A percentile compares a stretch with the other conserved stretches of the same genome.
These are phyloP conservation scores for Meripilus lineatus DNA, from an alignment of 1,284 basidiomycete genomes.

Conservation along the genomic window DNA sequence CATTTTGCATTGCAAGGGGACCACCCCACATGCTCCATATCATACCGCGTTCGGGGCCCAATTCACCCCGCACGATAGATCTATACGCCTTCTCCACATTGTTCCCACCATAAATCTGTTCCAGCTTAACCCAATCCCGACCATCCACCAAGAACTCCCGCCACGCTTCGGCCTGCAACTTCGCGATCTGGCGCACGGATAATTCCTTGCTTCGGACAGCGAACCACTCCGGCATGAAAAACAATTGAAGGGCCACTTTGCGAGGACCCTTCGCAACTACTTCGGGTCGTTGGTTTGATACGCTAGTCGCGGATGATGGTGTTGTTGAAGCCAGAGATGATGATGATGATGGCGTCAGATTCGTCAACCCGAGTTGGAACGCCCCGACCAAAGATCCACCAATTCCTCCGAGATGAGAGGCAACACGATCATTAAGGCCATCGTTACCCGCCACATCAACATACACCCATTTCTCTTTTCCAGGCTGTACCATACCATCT, in stretches of 20 bases:
- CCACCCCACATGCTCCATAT: conserved; percentile 62
- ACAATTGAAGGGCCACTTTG: conserved; percentile 48
- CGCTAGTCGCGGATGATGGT: conserved; percentile 11
- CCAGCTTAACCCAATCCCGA: conserved; percentile 45
- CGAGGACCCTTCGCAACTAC: conserved; percentile 15
- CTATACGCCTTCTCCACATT: conserved; percentile 45
- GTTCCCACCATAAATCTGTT: conserved; percentile 39
- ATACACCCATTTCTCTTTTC: conserved; percentile 43
- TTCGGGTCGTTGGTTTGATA: conserved; percentile 18
- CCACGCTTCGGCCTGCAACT: conserved; percentile 51
- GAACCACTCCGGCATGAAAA: conserved; percentile 68
- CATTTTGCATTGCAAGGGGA: no score
- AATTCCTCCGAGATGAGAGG: conserved; percentile 29
- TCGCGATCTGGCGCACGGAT: conserved; percentile 38
- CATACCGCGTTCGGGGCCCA: conserved; percentile 49
- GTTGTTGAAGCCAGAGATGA: conserved; percentile 6
- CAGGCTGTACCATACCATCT: conserved; percentile 20
- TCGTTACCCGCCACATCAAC: conserved; percentile 59
- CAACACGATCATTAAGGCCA: conserved; percentile 39
- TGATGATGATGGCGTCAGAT: conserved; percentile 39
- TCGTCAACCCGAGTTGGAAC: conserved; percentile 51
- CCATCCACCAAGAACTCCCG: conserved; percentile 49
- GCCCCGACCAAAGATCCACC: conserved; percentile 34
- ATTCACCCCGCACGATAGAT: conserved; percentile 34
- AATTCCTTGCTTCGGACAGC: conserved; percentile 44